These are phyloP conservation scores for Zanthoxylum bungeanum DNA, from an alignment of 345 rosid genomes.

Conservation along the genomic window DNA sequence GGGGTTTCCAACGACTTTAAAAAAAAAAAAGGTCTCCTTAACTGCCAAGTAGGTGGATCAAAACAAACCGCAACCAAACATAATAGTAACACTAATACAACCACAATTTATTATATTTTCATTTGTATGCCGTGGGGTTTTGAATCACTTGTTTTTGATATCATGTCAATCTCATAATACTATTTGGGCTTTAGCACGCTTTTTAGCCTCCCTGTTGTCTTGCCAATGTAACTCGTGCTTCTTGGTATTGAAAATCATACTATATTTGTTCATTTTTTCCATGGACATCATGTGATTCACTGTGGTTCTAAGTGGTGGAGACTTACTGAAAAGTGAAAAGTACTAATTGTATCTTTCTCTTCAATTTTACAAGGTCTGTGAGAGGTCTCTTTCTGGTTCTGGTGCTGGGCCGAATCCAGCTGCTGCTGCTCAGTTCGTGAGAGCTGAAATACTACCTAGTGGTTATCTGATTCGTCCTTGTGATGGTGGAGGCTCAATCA, in stretches of 20 bases:
- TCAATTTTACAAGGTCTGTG: slow-evolving; percentile 61
- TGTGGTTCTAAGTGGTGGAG: neutral
- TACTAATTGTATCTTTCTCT: neutral
- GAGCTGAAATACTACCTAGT: slow-evolving; percentile 95
- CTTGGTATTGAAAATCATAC: neutral
- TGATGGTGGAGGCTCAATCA: slow-evolving; percentile 98
- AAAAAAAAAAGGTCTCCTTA: too few species aligned
- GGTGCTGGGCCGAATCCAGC: slow-evolving; percentile 85
- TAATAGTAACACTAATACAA: neutral
- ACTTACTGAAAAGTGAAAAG: neutral
- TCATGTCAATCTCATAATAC: neutral
- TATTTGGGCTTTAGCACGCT: neutral
- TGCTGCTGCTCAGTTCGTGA: slow-evolving; percentile 83
- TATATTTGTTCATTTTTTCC: neutral
- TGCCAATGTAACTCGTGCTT: neutral
- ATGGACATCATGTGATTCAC: neutral
- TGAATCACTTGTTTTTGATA: neutral
- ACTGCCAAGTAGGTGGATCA: too few species aligned
- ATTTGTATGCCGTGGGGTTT: neutral
- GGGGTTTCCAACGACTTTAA: too few species aligned
- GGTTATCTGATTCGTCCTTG: slow-evolving; percentile 94
- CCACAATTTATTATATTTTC: neutral
- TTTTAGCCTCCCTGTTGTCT: neutral
- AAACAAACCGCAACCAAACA: too few species aligned
- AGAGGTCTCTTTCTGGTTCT: slow-evolving; percentile 96